These are phyloP conservation scores for Myrica gale DNA, from an alignment of 306 rosid species.

Conservation along the genomic window DNA sequence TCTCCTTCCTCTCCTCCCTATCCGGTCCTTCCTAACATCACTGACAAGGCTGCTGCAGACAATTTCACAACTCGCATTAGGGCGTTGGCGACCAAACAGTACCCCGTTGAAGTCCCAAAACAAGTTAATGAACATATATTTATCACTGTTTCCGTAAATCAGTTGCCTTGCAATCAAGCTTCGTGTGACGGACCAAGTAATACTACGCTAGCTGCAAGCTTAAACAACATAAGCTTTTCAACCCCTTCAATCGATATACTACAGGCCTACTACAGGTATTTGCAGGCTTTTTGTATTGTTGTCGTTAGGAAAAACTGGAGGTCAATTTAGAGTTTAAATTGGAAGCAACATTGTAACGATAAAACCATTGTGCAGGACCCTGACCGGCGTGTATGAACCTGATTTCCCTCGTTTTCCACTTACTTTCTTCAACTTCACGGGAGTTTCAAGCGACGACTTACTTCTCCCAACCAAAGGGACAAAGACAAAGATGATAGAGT, in stretches of 20 bases:
- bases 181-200: slow-evolving; percentile 25
- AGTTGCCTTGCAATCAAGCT: slow-evolving; percentile 18
- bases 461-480: neutral
- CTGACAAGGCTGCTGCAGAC: slow-evolving; percentile 12
- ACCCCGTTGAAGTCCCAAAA: slow-evolving; percentile 32
- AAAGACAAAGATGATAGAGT: neutral
- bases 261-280: slow-evolving; percentile 38
- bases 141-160: slow-evolving; percentile 34
- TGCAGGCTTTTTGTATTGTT: too few relatives aligned
- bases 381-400: neutral
- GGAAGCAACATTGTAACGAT: too few relatives aligned
- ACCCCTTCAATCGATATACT: slow-evolving; percentile 23
- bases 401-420: neutral
- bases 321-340: too few relatives aligned
- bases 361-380: neutral
- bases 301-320: too few relatives aligned
- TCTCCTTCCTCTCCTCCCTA: slow-evolving; percentile 14
- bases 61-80: slow-evolving; percentile 17
- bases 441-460: neutral
- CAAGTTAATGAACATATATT: slow-evolving; percentile 17
- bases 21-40: slow-evolving; percentile 24
- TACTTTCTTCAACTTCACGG: neutral
- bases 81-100: slow-evolving; percentile 34
- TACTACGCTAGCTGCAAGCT: slow-evolving; percentile 23
- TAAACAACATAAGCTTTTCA: slow-evolving; percentile 39